phyloP scores from a whole-genome alignment of 2,329 filamentous ascomycete species.

The Claviceps sp. region DNA sequence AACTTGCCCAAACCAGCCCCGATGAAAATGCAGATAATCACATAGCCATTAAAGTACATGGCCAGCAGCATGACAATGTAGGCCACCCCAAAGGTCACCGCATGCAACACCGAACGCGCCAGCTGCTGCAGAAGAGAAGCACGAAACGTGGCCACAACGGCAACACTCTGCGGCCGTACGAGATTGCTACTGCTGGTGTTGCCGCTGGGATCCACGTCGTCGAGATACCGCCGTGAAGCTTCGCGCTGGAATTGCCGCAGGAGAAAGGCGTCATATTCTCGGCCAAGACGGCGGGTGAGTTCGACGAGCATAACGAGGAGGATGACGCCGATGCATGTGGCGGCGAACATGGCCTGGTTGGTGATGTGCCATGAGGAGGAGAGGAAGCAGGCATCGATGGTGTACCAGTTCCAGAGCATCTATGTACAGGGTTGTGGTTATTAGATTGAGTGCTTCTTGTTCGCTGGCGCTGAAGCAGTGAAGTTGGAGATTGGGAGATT shows the following conservation, averaged over 20 bases:
- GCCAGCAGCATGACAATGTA: constrained; percentile 63
- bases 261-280: constrained; percentile 59
- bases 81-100: constrained; percentile 56
- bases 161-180: not conserved
- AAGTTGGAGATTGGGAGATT: too few species aligned
- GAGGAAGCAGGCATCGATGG: constrained; percentile 60
- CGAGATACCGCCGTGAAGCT: constrained; percentile 10
- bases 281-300: constrained; percentile 52
- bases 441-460: not conserved
- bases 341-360: constrained; percentile 60
- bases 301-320: constrained; percentile 60
- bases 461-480: not conserved
- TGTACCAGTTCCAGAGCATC: constrained; percentile 75
- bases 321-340: constrained; percentile 63
- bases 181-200: constrained; percentile 6
- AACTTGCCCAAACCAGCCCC: constrained; percentile 39
- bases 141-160: constrained; percentile 25
- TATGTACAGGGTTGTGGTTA: constrained; percentile 15
- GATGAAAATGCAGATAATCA: constrained; percentile 64
- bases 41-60: constrained; percentile 54
- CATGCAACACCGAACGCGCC: constrained; percentile 51
- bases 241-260: constrained; percentile 33
- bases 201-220: constrained; percentile 6
- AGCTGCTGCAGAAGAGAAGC: constrained; percentile 52
- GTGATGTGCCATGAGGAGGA: constrained; percentile 56